Conservation (phyloP, 345 rosid species). For the Laguncularia racemosa region DNA sequence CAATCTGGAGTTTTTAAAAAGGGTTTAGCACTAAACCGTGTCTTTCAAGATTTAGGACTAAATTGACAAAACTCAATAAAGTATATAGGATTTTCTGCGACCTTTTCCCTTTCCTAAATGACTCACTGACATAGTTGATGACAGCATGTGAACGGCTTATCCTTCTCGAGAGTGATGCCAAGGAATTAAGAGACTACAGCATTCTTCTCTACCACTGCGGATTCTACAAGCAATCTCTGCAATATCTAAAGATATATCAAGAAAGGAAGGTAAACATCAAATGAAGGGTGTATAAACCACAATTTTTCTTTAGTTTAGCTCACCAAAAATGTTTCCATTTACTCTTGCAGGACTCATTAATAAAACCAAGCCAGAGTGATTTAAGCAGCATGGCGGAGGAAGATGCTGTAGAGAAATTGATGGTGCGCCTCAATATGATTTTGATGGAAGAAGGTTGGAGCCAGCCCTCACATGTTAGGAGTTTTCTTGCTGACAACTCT, state of each 20-base stretch:
- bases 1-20: no score
- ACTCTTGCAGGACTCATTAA: slow-evolving; percentile 20
- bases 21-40: no score
- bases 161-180: slow-evolving; percentile 36
- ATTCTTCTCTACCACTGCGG: slow-evolving; percentile 65
- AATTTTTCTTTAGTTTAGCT: neutral
- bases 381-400: slow-evolving; percentile 33
- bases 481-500: slow-evolving; percentile 42
- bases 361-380: slow-evolving; percentile 12
- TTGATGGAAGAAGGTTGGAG: slow-evolving; percentile 60
- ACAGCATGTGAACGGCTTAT: slow-evolving; percentile 70
- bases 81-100: neutral
- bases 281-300: neutral
- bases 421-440: slow-evolving; percentile 47
- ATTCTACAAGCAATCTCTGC: slow-evolving; percentile 39
- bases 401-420: slow-evolving; percentile 43
- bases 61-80: no score
- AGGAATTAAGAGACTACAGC: slow-evolving; percentile 59
- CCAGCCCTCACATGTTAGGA: slow-evolving; percentile 29
- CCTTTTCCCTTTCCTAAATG: neutral
- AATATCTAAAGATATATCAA: slow-evolving; percentile 32
- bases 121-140: neutral
- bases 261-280: slow-evolving; percentile 30
- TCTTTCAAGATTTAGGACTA: no score
- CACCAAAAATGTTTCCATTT: neutral